Evolutionary conservation across 805 yeast species (phyloP).

Genomic region (Candida peoriensis): DNA sequence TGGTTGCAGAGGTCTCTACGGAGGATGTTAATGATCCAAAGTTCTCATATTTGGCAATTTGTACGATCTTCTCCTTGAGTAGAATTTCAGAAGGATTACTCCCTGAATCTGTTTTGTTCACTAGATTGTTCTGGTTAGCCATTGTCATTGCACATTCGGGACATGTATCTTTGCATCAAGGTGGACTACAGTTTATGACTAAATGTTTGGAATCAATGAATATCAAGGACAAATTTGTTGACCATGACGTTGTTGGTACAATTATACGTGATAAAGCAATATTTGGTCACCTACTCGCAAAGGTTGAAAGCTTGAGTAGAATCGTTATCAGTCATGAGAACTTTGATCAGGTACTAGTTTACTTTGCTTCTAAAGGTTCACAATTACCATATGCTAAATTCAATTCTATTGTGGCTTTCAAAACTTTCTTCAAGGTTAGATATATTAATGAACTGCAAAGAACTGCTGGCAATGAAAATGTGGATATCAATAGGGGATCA

Average conservation of each 20-base stretch:
- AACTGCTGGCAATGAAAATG: slow-evolving; percentile 10
- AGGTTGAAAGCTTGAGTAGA: slow-evolving; percentile 38
- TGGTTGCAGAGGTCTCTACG: slow-evolving; percentile 26
- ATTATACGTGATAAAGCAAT: slow-evolving; percentile 24
- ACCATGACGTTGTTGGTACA: slow-evolving; percentile 22
- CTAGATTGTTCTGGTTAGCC: slow-evolving; percentile 35
- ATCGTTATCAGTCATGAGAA: slow-evolving; percentile 37
- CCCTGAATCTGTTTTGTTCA: slow-evolving; percentile 25
- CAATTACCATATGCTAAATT: slow-evolving; percentile 51
- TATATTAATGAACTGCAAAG: slow-evolving; percentile 28
- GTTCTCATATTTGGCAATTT: slow-evolving; percentile 23
- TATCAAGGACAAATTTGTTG: slow-evolving; percentile 25
- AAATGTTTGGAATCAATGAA: slow-evolving; percentile 30
- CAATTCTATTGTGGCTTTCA: slow-evolving; percentile 41
- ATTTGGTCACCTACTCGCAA: slow-evolving; percentile 37
- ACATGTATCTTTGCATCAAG: slow-evolving; percentile 32
- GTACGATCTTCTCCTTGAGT: slow-evolving; percentile 36
- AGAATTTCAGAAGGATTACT: slow-evolving; percentile 35
- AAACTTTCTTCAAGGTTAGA: slow-evolving; percentile 38
- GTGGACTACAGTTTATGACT: slow-evolving; percentile 34
- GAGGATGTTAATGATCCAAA: slow-evolving; percentile 25
- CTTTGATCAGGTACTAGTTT: slow-evolving; percentile 47
- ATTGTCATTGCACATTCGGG: slow-evolving; percentile 28
- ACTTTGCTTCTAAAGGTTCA: slow-evolving; percentile 50
- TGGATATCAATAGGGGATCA: slow-evolving; percentile 6